Base-by-base conservation (phyloP, 306 rosid species). In the Castanea mollissima region DNA sequence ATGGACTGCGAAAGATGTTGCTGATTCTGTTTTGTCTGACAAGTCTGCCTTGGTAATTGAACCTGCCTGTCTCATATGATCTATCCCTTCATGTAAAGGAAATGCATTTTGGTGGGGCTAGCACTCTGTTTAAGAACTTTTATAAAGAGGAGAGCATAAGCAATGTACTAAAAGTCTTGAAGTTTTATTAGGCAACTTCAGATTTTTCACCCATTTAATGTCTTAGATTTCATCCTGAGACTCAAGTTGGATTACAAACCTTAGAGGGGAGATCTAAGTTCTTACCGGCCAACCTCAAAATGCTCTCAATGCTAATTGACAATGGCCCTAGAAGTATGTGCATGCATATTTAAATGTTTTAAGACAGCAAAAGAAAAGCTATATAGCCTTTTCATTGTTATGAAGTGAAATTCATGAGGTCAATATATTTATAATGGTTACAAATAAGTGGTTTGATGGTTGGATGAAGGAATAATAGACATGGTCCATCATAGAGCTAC, bases 1-100 rank as follows among this genome's bases (percentile, higher is more conserved):
- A 78, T 95, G 99, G 99, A 82, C 84, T 74, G 96, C 98, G 41
- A 95, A 93, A 81, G 92, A 86, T 62, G 99, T 95, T 75, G 97
- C 97, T 74, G 98, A 95, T 84, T 95, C 98, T 74, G 99, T 93
- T 78, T 89, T 95, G 87, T 85, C 99, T 38, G 98, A 93, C 77
- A 95, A 93, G 83, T 87, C 98, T 54, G 93, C 99, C 46, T 71
- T 95, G 98, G 99, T 95, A 95, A 81, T 35, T 64, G 32, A 19
- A 9, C 69, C 56, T 51, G 1, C 69, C 52, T 13, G 46, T 71
- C 73, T 59, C 52, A 9, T 18, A n/a, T 4, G 23, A 34, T 7
- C 52, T 68, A 19, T 52, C 23, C 16, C 52, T 68, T 64, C 71
- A 16, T 49, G 35, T 35, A 35, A 34, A 35, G 52, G 27, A 34